These are phyloP conservation scores for Trichoderma arundinaceum DNA, from an alignment of 2,329 filamentous ascomycete genomes.

Conservation along the genomic window DNA sequence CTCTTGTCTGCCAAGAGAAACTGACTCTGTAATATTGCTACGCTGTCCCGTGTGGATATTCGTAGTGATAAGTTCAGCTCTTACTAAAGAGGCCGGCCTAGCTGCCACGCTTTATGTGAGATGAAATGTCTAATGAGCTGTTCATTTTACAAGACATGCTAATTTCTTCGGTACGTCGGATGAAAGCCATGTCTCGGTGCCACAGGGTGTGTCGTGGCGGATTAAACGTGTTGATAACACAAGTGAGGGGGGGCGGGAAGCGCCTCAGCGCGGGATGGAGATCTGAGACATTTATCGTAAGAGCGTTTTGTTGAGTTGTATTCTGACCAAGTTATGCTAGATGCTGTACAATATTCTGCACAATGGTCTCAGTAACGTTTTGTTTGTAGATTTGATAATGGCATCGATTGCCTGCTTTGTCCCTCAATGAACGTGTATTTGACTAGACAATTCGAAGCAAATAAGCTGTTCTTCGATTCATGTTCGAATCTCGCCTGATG, in stretches of 20 bases:
- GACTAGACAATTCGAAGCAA: too few species aligned
- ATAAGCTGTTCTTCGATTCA: too few species aligned
- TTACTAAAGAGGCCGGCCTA: background rate
- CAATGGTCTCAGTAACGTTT: background rate
- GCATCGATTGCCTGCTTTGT: background rate
- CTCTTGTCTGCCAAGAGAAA: too few species aligned
- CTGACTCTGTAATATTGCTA: background rate
- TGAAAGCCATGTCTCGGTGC: background rate
- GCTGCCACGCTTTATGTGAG: too few species aligned
- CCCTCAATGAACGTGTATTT: too few species aligned
- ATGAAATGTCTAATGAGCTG: too few species aligned
- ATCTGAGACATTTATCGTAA: conserved; percentile 5
- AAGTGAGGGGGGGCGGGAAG: background rate
- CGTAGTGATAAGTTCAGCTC: background rate
- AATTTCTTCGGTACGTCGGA: background rate
- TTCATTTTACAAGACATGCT: background rate
- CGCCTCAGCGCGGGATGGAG: background rate
- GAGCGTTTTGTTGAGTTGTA: background rate
- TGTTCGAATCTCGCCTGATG: too few species aligned
- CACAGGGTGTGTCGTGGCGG: background rate
- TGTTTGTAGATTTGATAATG: background rate
- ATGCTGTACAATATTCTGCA: background rate
- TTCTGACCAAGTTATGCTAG: background rate
- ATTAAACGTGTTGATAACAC: background rate
- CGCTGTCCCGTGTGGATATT: too few species aligned